Base-by-base conservation (phyloP, 2,329 filamentous ascomycete genomes). In the Apiospora malaysiana region DNA sequence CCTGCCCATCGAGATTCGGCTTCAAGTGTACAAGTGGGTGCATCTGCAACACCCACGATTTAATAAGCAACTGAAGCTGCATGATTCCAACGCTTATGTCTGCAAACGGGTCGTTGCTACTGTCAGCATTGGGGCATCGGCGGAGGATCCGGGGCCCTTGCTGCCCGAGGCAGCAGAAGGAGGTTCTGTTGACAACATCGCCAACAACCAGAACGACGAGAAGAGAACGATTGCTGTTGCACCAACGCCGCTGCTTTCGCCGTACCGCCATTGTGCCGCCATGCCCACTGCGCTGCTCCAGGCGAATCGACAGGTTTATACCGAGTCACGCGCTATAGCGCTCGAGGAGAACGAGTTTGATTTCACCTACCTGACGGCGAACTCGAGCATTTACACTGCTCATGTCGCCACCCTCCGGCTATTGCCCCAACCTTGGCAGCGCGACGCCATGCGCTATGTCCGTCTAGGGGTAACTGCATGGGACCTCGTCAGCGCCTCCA, bases 1-100 rank as follows among this genome's bases (percentile, higher is more conserved):
- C 42, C 76, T 86, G 6, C 84, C 85, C 0, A 74, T 81, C 18
- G 85, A 87, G 74, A 79, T 87, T 67, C 82, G 85, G 18, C 80
- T 85, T 16, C 79, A 83, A 69, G 84, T 88, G 45, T 87, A 87
- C 75, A 72, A 76, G 69, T 83, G 82, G 79, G 73, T 86, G 16
- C 79, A 83, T 59, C 75, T 79, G 6, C 78, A 78, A 75, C 80
- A 80, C 46, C 83, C 82, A 1, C 75, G 84, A 49, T 75, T 78
- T n/a, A 32, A 32, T 79, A 82, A 65, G 75, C 77, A 18, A 79
- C 83, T 70, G 80, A 83, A n/a, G 80, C 79, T 12, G 81, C 82
- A 1, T 82, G 81, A 77, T 83, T 83, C 83, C 82, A 2, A 78
- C 78, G 3, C 81, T 80, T 14, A 72, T 75, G 5, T 75, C 51